phyloP scores from a whole-genome alignment of 345 rosid genomes.

The Citrus cavaleriei region DNA sequence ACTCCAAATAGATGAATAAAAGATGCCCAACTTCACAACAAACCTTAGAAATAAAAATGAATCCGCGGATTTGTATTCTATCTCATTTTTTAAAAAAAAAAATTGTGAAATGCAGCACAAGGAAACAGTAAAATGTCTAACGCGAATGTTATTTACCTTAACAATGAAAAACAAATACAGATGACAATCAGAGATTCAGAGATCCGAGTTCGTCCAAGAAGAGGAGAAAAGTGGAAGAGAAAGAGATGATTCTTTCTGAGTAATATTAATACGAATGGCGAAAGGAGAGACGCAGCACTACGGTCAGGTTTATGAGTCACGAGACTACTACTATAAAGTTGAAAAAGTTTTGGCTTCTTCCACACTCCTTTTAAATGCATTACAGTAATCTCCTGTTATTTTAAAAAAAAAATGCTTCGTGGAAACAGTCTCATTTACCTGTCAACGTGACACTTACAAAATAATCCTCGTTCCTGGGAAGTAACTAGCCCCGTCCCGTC shows the following conservation, averaged over 20 bases:
- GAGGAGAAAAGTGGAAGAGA: background rate
- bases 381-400: background rate
- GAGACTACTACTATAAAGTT: slow-evolving; percentile 23
- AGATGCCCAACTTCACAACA: background rate
- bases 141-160: background rate
- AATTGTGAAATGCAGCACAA: background rate
- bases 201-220: slow-evolving; percentile 15
- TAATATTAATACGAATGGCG: too few species aligned
- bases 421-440: background rate
- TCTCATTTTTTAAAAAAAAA: background rate
- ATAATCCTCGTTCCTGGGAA: background rate
- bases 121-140: background rate
- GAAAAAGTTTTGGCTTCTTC: background rate
- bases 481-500: background rate
- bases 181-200: slow-evolving; percentile 2
- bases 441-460: background rate
- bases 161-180: background rate
- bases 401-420: too few species aligned
- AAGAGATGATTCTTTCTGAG: background rate
- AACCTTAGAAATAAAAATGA: background rate
- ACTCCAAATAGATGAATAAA: background rate
- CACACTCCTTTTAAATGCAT: background rate
- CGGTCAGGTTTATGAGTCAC: slow-evolving; percentile 25
- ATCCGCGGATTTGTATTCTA: background rate
- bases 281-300: background rate